These are phyloP conservation scores for Coniferiporia sulphurascens DNA, from an alignment of 1,284 basidiomycete species.

Conservation along the genomic window DNA sequence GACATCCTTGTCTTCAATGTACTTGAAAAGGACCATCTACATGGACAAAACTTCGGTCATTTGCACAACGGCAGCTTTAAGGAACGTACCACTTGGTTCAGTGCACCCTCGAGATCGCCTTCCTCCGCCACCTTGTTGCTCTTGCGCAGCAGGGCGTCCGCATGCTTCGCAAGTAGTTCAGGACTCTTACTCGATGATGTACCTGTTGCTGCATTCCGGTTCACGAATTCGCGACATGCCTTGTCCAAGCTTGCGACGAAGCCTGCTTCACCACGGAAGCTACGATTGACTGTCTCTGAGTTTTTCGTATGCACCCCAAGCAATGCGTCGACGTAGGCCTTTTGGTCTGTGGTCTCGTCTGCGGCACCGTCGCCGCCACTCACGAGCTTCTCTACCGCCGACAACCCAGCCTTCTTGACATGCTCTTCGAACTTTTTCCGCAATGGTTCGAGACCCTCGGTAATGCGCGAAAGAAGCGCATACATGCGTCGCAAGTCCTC, in stretches of 20 bases:
- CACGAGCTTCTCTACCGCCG: constrained; percentile 79
- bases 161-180: constrained; percentile 91
- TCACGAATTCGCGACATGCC: constrained; percentile 96
- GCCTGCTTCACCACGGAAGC: constrained; percentile 92
- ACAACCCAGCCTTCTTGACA: constrained; percentile 86
- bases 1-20: constrained; percentile 98
- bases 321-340: constrained; percentile 91
- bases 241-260: constrained; percentile 95
- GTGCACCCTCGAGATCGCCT: constrained; percentile 81
- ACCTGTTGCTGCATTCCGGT: constrained; percentile 88
- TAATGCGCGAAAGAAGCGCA: constrained; percentile 83
- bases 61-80: background rate
- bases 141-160: constrained; percentile 89
- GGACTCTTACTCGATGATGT: constrained; percentile 85
- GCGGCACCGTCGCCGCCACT: constrained; percentile 38
- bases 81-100: constrained; percentile 80
- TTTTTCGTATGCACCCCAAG: constrained; percentile 92
- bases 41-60: background rate
- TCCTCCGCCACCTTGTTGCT: constrained; percentile 96
- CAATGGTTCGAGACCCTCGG: constrained; percentile 87
- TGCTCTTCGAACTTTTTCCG: constrained; percentile 93
- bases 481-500: constrained; percentile 97
- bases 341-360: constrained; percentile 72
- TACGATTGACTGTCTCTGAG: constrained; percentile 83
- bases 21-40: constrained; percentile 98